These are phyloP conservation scores for Fusarium brachygibbosum DNA, from an alignment of 2,329 filamentous ascomycete genomes.

Conservation along the genomic window DNA sequence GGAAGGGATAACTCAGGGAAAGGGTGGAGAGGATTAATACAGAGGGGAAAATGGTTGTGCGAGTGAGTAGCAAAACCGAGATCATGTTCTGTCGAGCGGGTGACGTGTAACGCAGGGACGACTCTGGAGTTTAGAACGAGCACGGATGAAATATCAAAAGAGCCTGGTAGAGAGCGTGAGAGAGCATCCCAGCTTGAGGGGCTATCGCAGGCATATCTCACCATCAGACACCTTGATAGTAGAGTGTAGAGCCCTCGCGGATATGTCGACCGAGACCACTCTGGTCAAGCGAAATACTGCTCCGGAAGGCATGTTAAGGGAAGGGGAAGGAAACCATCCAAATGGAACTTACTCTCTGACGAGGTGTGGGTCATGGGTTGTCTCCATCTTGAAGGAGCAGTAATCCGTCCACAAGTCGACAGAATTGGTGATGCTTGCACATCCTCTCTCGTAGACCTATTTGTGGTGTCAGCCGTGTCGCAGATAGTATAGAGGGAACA, in stretches of 20 bases:
- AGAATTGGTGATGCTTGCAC: conserved; percentile 91
- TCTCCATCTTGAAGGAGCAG: conserved; percentile 98
- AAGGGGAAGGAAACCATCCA: conserved; percentile 76
- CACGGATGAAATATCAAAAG: conserved; percentile 60
- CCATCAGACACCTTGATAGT: conserved; percentile 64
- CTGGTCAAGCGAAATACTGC: conserved; percentile 58
- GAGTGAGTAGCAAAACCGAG: conserved; percentile 66
- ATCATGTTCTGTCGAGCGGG: conserved; percentile 54
- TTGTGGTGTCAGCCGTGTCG: conserved; percentile 24
- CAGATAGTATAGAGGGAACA: conserved; percentile 2
- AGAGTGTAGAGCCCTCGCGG: conserved; percentile 55
- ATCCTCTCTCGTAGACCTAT: conserved; percentile 95
- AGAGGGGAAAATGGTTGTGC: conserved; percentile 63
- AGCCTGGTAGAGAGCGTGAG: conserved; percentile 76
- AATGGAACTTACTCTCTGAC: conserved; percentile 98
- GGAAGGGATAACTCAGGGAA: conserved; percentile 54
- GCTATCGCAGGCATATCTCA: conserved; percentile 79
- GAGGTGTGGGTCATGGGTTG: conserved; percentile 91
- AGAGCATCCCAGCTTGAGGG: conserved; percentile 70
- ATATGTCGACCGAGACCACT: conserved; percentile 58
- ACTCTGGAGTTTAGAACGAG: conserved; percentile 57
- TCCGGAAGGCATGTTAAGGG: conserved; percentile 70
- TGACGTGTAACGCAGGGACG: conserved; percentile 55
- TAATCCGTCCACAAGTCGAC: conserved; percentile 98
- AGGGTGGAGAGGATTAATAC: conserved; percentile 69